Evolutionary conservation across 108 stramenopile species (phyloP), one percentile per base, ranked within the genome.

Genomic region (Cafeteria roenbergensis): DNA sequence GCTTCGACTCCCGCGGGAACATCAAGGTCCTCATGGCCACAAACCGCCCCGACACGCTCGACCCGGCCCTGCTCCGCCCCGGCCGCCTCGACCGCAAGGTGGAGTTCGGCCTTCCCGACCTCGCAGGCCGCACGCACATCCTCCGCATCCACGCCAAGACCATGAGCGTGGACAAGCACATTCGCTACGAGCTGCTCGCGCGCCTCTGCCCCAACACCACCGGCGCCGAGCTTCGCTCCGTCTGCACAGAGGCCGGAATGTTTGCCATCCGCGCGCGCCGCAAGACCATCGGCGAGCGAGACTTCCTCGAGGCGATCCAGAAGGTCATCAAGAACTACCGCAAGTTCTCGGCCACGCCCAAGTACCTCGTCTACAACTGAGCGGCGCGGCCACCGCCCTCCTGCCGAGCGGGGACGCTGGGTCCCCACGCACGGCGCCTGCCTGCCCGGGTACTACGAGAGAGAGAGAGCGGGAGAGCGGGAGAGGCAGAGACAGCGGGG

Each of bases 261-360:
- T 96, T 88, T 73, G 87, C 94, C 36, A 98, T 98, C 73, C 89
- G 97, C 31, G 91, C 93, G 0, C 83, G 97, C 59, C 83, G 92
- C 71, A 98, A 98, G 85, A 81, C 72, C 64, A 90, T 94, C 56
- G 87, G 81, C 54, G 94, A 98, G 74, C 91, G 92, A 71, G 97
- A 98, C 71, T 93, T 98, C 76, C 75, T 98, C 69, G 97, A 95
- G 56, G 87, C 88, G 32, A 90, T 96, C 71, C 92, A 93, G 78
- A 94, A 98, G 89, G 97, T 98, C 64, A 94, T 98, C 72, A 98
- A 98, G 87, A 93, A 93, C 63, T 98, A 98, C 88, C 92, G 94
- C 73, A 98, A 96, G 84, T 98, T 98, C 88, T 88, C 86, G 64
- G 86, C 93, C 33, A 98, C 97, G 55, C 94, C 97, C 24, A 98